Conservation (phyloP, 768 basidiomycete genomes). For the Chalciporus sphaerocephalus region DNA sequence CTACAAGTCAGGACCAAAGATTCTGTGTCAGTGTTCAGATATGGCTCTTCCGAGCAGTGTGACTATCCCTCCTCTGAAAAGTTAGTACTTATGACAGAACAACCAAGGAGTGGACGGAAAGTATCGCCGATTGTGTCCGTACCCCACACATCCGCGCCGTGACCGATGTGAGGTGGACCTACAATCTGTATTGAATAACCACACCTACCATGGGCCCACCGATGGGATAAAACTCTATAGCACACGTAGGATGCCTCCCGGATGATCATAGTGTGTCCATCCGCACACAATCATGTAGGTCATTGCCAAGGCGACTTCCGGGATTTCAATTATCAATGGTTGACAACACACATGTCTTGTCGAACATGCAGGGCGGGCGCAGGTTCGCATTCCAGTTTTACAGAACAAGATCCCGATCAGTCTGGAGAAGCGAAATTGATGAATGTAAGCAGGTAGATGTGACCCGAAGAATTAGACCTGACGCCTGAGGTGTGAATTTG, state of each 20-base stretch:
- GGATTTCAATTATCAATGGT: neutral
- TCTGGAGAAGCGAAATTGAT: neutral
- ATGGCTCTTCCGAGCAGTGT: conserved; percentile 57
- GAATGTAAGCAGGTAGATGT: neutral
- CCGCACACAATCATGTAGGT: neutral
- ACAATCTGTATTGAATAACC: neutral
- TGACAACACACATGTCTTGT: neutral
- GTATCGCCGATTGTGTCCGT: neutral
- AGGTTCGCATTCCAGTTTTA: neutral
- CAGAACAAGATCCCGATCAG: neutral
- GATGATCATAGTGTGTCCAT: neutral
- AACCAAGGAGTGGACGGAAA: neutral
- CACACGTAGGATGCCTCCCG: neutral
- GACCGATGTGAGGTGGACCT: neutral
- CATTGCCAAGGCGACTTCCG: neutral
- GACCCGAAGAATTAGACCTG: neutral
- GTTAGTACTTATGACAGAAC: neutral
- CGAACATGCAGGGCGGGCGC: neutral
- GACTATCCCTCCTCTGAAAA: conserved; percentile 34
- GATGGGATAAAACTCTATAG: neutral
- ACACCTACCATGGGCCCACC: neutral
- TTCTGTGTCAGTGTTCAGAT: conserved; percentile 65
- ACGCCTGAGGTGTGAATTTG: too few relatives aligned
- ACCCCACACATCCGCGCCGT: neutral
- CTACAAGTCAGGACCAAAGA: neutral